Percentiles rank a stretch among this genome's conserved stretches.
Conservation (phyloP, 164 flowering plant species). For the Saururus chinensis region DNA sequence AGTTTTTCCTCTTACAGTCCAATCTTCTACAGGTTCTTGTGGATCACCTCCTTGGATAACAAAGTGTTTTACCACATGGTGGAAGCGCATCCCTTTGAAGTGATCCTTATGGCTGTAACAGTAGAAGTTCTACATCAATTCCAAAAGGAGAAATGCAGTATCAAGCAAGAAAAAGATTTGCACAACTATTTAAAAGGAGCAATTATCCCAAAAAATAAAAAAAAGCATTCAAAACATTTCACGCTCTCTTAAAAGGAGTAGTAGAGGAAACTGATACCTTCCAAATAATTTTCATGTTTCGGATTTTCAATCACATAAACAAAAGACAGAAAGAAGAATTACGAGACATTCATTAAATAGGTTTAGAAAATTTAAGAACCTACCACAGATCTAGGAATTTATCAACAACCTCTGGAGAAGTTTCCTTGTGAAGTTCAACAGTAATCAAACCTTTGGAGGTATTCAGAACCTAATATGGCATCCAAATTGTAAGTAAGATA, state of each 20-base stretch:
- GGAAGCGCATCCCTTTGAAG: constrained; percentile 81
- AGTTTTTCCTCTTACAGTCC: constrained; percentile 63
- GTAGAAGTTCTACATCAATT: constrained; percentile 7
- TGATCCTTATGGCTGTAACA: constrained; percentile 76
- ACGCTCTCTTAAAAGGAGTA: no score
- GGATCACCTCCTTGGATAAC: constrained; percentile 82
- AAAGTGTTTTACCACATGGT: constrained; percentile 75
- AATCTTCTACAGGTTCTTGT: constrained; percentile 61
- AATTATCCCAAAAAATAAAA: no score
- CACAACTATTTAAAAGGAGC: no score
- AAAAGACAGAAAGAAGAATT: no score
- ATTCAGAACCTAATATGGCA: constrained; percentile 32
- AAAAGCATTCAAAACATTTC: no score
- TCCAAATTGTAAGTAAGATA: background rate
- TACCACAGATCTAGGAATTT: constrained; percentile 72
- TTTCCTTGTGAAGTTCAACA: constrained; percentile 74
- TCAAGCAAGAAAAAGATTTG: background rate
- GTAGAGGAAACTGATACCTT: no score
- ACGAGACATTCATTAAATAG: no score
- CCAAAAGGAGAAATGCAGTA: background rate
- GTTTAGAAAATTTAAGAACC: constrained; percentile 8
- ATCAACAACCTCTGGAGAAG: constrained; percentile 77
- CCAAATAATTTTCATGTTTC: no score
- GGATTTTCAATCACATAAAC: no score
- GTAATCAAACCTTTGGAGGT: constrained; percentile 73